phyloP scores from a whole-genome alignment of 176 grass and related monocot genomes.

The Carex pumila region DNA sequence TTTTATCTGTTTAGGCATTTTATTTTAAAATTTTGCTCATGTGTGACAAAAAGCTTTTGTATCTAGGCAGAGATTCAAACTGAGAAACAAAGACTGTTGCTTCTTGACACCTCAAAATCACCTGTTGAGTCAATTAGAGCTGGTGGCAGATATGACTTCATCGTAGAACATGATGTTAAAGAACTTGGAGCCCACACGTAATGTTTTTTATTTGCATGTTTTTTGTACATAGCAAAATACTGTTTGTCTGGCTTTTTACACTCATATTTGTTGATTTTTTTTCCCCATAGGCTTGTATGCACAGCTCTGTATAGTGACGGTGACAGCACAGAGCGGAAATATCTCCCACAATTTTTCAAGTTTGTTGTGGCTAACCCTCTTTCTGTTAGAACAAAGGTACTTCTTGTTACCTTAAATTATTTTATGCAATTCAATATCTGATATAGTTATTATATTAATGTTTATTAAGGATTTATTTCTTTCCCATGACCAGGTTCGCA shows the following conservation, averaged over 20 bases:
- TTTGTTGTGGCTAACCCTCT: constrained; percentile 89
- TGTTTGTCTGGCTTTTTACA: constrained; percentile 17
- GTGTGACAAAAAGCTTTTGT: constrained; percentile 4
- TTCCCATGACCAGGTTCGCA: constrained; percentile 69
- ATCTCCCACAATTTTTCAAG: constrained; percentile 99
- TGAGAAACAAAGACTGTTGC: constrained; percentile 75
- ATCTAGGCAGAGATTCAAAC: constrained; percentile 95
- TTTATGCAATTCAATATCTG: not conserved
- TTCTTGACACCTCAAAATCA: constrained; percentile 86
- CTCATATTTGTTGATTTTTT: constrained; percentile 27
- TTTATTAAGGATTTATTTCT: constrained; percentile 13
- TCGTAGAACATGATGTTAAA: constrained; percentile 99
- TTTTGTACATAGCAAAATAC: constrained; percentile 12
- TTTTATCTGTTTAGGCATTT: not conserved
- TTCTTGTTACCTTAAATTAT: not conserved
- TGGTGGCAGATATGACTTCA: constrained; percentile 95
- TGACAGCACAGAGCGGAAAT: constrained; percentile 76
- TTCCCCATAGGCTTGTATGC: constrained; percentile 69
- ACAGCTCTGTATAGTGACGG: constrained; percentile 93
- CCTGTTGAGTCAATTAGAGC: constrained; percentile 91
- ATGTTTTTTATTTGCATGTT: not conserved
- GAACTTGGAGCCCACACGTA: constrained; percentile 93
- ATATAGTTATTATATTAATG: constrained; percentile 10
- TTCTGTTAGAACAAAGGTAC: constrained; percentile 97
- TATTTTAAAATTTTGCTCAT: constrained; percentile 6